Evolutionary conservation across 83 land plant genomes (phyloP).

Genomic region (Picea mariana): DNA sequence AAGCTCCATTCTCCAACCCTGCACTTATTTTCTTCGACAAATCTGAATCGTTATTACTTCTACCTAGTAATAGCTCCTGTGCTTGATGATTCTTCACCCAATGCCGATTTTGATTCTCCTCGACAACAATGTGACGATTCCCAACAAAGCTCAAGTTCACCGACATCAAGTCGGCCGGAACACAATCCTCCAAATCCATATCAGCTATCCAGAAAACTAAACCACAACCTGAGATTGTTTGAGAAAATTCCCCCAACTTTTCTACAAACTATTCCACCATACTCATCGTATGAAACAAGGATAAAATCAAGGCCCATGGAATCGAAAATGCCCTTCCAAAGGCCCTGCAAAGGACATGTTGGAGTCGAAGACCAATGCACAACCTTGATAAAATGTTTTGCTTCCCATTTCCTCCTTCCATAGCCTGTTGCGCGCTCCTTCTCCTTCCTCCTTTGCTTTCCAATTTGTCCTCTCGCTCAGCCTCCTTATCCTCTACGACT

Average conservation of each 20-base stretch:
- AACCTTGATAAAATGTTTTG: conserved; percentile 86
- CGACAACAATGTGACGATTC: conserved; percentile 62
- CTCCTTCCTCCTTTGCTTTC: too few relatives aligned
- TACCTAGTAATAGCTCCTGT: too few relatives aligned
- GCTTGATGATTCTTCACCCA: conserved; percentile 17
- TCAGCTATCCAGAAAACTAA: conserved; percentile 75
- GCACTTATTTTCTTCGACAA: too few relatives aligned
- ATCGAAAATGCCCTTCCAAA: conserved; percentile 80
- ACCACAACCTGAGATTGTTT: conserved; percentile 37
- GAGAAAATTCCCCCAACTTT: conserved; percentile 57
- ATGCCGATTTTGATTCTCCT: conserved; percentile 34
- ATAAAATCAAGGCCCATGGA: neutral
- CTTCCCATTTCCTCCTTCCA: conserved; percentile 52
- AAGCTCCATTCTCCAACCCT: too few relatives aligned
- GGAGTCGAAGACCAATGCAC: conserved; percentile 61
- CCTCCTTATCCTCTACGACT: too few relatives aligned
- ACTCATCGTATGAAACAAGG: conserved; percentile 55
- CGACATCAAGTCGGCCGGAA: conserved; percentile 30
- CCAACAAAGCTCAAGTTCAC: conserved; percentile 81
- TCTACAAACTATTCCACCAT: conserved; percentile 78
- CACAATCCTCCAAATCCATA: conserved; percentile 16
- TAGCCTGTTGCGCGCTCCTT: too few relatives aligned
- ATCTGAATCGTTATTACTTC: too few relatives aligned
- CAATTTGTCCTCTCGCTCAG: too few relatives aligned
- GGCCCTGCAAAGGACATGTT: conserved; percentile 84